Evolutionary conservation across 495 filamentous ascomycete genomes (phyloP), one percentile per base, ranked within the genome.

Genomic region (Astrocystis sublimbata): DNA sequence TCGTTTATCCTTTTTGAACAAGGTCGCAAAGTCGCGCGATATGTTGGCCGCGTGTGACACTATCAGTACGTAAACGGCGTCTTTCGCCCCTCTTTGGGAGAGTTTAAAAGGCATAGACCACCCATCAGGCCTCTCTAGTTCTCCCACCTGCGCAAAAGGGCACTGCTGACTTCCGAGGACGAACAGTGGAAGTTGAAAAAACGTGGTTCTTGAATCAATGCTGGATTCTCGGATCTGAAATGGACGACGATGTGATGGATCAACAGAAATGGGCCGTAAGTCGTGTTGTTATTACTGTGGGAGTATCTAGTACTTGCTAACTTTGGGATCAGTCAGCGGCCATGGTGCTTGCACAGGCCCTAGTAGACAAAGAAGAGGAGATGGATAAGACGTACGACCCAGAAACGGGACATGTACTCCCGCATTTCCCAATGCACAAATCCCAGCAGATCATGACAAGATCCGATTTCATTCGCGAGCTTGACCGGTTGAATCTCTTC

Each of bases 161-260:
- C n/a, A n/a, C n/a, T n/a, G n/a, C n/a, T n/a, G n/a, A n/a, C n/a
- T n/a, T n/a, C n/a, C n/a, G n/a, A n/a, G n/a, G n/a, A n/a, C n/a
- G n/a, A n/a, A n/a, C n/a, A n/a, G n/a, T 87, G 62, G 75, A 87
- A 35, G 85, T 82, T 23, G 94, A 98, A 73, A 94, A 92, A 75
- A 91, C 86, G 1, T 98, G 94, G 94, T 90, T 98, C 69, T 72
- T 97, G 45, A 97, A 96, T 75, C 87, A 96, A 65, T 97, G 92
- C 74, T 92, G 93, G 85, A 96, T 98, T 62, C 84, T 98, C 9
- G 94, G 94, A 15, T 78, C 73, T 42, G 90, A 91, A 63, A 97
- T 97, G 93, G 94, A 98, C 66, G 94, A 98, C 77, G 94, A 98
- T 75, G 94, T 97, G 40, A 98, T 98, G 94, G 92, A 98, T 69